Evolutionary conservation across 441 rosid species (phyloP), one percentile per base, ranked within the genome.

Genomic region (Gossypium lobatum): DNA sequence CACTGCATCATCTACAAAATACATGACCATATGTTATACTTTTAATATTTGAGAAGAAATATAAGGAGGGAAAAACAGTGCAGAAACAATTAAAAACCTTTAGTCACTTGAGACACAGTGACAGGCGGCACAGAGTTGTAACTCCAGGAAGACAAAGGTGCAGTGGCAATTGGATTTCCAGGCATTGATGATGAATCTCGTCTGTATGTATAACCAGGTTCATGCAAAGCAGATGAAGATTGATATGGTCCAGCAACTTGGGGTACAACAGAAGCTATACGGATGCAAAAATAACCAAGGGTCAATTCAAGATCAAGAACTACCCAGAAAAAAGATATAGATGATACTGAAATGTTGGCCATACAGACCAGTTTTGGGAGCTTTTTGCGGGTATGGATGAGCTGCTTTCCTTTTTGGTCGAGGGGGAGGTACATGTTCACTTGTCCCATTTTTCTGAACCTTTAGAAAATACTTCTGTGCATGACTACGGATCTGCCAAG

Each of bases 371-470:
- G 39, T 83, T 85, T 88, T 92, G 65, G 93, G 83, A 46, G 98
- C 93, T 77, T 93, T 95, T 16, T 89, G 97, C 20, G 98, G 99
- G 79, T 95, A 95, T 0, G 99, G 98, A 85, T 89, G 98, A 78
- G 83, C 74, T 11, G 99, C 98, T 85, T 95, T 95, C 84, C 97
- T 88, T 84, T 93, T 95, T 26, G 98, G 98, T 17, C 99, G 85
- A 55, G 99, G 99, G 18, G 99, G 99, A 77, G 98, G 99, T 31
- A 95, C 89, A 72, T 89, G 98, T 79, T 93, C 98, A 16, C 84
- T 89, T 65, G 91, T 82, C 71, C 99, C 98, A 77, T 78, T 93
- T 87, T 95, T 95, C 84, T 95, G 98, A 80, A 93, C 97, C 82
- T 93, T 93, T 26, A 88, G 80, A 75, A 95, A 95, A 73, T 95